Conservation (phyloP, 805 yeast species). For the Pichia ethanolica region DNA sequence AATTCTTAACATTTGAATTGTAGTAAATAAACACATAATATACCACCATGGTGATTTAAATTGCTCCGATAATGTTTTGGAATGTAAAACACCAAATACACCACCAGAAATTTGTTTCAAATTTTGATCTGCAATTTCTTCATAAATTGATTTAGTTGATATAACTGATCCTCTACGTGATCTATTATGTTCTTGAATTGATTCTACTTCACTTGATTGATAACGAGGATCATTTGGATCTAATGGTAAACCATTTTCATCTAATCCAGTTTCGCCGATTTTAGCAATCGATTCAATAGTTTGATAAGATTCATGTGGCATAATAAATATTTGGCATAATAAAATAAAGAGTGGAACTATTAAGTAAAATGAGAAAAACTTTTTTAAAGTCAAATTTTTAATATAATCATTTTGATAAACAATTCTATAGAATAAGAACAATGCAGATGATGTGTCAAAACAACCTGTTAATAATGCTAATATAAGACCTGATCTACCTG, state of each 20-base stretch:
- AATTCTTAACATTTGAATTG: slow-evolving; percentile 84
- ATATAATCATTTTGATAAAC: slow-evolving; percentile 41
- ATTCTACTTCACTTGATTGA: slow-evolving; percentile 11
- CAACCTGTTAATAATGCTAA: slow-evolving; percentile 88
- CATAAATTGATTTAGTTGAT: slow-evolving; percentile 49
- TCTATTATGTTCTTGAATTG: slow-evolving; percentile 14
- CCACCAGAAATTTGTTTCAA: slow-evolving; percentile 51
- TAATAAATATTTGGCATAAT: slow-evolving; percentile 62
- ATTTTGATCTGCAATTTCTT: slow-evolving; percentile 55
- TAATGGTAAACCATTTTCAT: slow-evolving; percentile 57
- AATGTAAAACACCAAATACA: slow-evolving; percentile 75
- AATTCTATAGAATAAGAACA: slow-evolving; percentile 68
- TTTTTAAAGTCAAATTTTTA: slow-evolving; percentile 35
- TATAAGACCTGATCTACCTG: slow-evolving; percentile 71
- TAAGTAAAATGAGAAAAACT: slow-evolving; percentile 61
- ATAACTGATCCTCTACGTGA: slow-evolving; percentile 32
- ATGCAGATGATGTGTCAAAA: slow-evolving; percentile 86
- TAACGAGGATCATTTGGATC: slow-evolving; percentile 37
- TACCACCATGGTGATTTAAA: slow-evolving; percentile 63
- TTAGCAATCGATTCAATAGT: slow-evolving; percentile 62
- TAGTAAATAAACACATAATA: slow-evolving; percentile 70
- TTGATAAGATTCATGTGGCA: slow-evolving; percentile 76
- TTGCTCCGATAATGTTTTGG: slow-evolving; percentile 34
- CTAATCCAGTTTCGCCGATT: slow-evolving; percentile 64
- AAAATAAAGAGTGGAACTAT: slow-evolving; percentile 74